Evolutionary conservation across 1,284 basidiomycete species (phyloP).

Genomic region (Pseudozyma pruni): DNA sequence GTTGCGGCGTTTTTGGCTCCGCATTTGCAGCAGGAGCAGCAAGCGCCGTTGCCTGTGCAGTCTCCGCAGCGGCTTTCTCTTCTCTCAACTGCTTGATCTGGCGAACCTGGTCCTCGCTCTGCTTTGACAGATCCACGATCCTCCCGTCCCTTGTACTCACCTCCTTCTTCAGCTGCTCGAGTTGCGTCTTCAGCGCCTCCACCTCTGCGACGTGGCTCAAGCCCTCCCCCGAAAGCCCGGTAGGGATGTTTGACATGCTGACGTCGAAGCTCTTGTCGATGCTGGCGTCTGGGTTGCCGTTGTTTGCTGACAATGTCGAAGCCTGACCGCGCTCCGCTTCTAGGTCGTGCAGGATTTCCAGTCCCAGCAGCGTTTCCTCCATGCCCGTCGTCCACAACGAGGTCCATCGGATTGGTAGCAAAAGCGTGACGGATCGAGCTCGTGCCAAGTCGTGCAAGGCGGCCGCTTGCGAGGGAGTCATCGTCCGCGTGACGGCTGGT

Average conservation of each 20-base stretch:
- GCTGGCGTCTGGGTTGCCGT: constrained; percentile 17
- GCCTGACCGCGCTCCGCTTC: constrained; percentile 1
- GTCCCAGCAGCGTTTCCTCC: constrained; percentile 37
- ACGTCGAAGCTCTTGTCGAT: constrained; percentile 38
- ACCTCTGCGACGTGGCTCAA: constrained; percentile 14
- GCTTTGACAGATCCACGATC: constrained; percentile 10
- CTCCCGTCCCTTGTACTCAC: constrained; percentile 6
- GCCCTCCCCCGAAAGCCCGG: constrained; percentile 14
- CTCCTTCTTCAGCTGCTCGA: constrained; percentile 20
- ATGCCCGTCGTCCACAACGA: constrained; percentile 10
- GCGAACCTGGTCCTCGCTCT: constrained; percentile 4
- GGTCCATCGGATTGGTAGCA: constrained; percentile 23
- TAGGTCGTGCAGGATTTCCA: constrained; percentile 34
- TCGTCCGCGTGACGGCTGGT: constrained; percentile 12
- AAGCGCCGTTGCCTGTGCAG: neutral
- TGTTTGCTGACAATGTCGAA: neutral
- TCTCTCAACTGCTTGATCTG: constrained; percentile 1
- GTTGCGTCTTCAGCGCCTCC: constrained; percentile 11
- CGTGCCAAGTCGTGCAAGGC: constrained; percentile 15
- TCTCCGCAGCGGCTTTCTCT: neutral
- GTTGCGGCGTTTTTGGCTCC: constrained; percentile 6
- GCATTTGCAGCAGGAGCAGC: neutral
- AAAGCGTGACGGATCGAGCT: constrained; percentile 1
- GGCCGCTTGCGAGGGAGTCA: constrained; percentile 15
- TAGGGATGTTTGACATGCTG: constrained; percentile 41